Percentiles rank a stretch among this genome's conserved stretches.
Evolutionary conservation across 805 yeast genomes (phyloP).

Genomic region (Lipomyces japonicus): DNA sequence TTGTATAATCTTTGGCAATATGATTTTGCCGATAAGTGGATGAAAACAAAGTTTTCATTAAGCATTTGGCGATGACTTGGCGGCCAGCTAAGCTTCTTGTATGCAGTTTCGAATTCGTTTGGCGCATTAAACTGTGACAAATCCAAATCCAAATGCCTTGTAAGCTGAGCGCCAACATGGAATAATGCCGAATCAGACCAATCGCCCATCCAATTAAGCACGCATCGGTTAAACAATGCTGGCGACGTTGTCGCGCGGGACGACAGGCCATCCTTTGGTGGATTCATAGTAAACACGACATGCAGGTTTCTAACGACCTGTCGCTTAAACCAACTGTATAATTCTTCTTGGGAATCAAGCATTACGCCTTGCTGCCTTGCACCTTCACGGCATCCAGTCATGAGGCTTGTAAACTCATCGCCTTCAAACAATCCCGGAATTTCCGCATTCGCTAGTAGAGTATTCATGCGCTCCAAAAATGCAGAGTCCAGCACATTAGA

Average conservation of each 20-base stretch:
- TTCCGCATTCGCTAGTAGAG: constrained; percentile 88
- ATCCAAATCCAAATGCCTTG: constrained; percentile 53
- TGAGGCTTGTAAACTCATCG: constrained; percentile 56
- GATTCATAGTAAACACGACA: constrained; percentile 72
- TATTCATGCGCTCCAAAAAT: constrained; percentile 87
- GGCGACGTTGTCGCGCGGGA: constrained; percentile 68
- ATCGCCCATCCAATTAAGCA: constrained; percentile 80
- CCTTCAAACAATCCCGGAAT: constrained; percentile 84
- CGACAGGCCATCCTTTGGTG: constrained; percentile 41
- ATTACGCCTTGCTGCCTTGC: constrained; percentile 58
- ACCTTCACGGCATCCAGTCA: constrained; percentile 54
- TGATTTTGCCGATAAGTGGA: constrained; percentile 42
- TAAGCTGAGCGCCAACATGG: constrained; percentile 48
- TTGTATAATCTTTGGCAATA: constrained; percentile 12
- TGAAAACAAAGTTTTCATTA: constrained; percentile 44
- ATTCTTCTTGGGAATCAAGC: constrained; percentile 64
- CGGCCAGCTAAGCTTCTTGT: constrained; percentile 18
- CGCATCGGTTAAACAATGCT: constrained; percentile 86
- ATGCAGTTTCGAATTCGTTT: constrained; percentile 15
- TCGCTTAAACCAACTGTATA: constrained; percentile 67
- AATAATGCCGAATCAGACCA: constrained; percentile 57
- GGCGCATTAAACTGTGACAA: constrained; percentile 44
- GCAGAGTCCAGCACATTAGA: constrained; percentile 70
- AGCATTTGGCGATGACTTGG: constrained; percentile 46
- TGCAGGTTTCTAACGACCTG: constrained; percentile 72